Percentiles rank a stretch among this genome's conserved stretches.
phyloP scores from a whole-genome alignment of 1,284 basidiomycete genomes.

The Cutaneotrichosporon cavernicola region DNA sequence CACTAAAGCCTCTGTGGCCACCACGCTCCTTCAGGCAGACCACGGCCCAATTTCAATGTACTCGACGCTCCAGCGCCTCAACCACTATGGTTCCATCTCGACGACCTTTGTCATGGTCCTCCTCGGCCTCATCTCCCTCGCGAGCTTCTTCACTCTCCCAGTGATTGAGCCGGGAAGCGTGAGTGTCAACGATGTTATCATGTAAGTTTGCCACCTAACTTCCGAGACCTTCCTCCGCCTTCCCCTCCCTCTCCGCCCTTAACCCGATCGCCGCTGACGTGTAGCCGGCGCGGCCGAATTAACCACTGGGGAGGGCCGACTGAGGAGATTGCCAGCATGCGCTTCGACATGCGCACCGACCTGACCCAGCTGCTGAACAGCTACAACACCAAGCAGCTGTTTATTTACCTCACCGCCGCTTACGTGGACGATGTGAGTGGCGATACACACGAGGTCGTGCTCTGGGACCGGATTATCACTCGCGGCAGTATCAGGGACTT shows the following conservation, averaged over 20 bases:
- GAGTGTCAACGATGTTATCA: slow-evolving; percentile 45
- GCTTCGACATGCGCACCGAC: slow-evolving; percentile 52
- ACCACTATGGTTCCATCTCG: slow-evolving; percentile 50
- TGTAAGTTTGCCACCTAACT: slow-evolving; percentile 36
- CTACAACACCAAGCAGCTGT: slow-evolving; percentile 56
- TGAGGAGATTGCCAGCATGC: slow-evolving; percentile 49
- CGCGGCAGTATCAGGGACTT: slow-evolving; percentile 42
- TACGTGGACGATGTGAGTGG: slow-evolving; percentile 35
- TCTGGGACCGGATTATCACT: slow-evolving; percentile 54
- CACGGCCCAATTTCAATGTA: slow-evolving; percentile 37
- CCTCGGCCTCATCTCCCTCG: slow-evolving; percentile 48
- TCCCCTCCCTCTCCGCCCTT: not conserved
- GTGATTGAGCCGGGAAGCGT: slow-evolving; percentile 37
- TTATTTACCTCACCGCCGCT: slow-evolving; percentile 51
- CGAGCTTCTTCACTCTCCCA: slow-evolving; percentile 44
- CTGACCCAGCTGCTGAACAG: slow-evolving; percentile 49
- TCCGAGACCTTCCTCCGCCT: not conserved
- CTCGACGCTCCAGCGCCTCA: slow-evolving; percentile 50
- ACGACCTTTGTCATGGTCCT: slow-evolving; percentile 52
- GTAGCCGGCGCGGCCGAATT: slow-evolving; percentile 42
- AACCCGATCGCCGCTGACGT: slow-evolving; percentile 5
- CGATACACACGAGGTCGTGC: slow-evolving; percentile 47
- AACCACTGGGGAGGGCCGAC: slow-evolving; percentile 43
- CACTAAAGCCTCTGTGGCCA: slow-evolving; percentile 3
- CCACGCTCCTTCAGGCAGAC: not conserved